phyloP scores from a whole-genome alignment of 495 filamentous ascomycete genomes.

The Sabuloglossum arenarium region DNA sequence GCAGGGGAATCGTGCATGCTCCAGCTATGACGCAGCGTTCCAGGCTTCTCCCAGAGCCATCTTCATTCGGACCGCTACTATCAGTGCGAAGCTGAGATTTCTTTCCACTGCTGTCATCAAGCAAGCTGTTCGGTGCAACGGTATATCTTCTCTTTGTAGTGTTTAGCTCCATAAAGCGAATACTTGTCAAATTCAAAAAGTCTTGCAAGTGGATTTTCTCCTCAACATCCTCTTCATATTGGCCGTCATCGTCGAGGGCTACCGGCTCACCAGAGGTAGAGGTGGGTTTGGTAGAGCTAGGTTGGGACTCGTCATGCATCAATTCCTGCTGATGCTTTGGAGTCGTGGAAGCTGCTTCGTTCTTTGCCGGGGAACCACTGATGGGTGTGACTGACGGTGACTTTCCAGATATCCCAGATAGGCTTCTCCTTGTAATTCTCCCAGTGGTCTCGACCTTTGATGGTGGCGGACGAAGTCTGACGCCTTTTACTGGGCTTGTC shows the following conservation, averaged over 20 bases:
- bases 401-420: conserved; percentile 10
- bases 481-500: conserved; percentile 58
- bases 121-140: conserved; percentile 31
- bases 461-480: conserved; percentile 43
- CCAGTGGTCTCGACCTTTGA: conserved; percentile 40
- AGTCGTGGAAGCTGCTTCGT: conserved; percentile 24
- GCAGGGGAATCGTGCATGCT: conserved; percentile 76
- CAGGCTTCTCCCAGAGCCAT: conserved; percentile 15
- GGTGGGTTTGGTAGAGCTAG: conserved; percentile 18
- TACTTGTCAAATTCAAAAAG: conserved; percentile 85
- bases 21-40: conserved; percentile 32
- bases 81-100: background rate
- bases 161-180: conserved; percentile 89
- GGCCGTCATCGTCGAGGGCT: conserved; percentile 11
- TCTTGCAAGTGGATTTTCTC: conserved; percentile 73
- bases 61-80: conserved; percentile 21
- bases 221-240: conserved; percentile 20
- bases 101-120: conserved; percentile 19
- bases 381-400: conserved; percentile 17
- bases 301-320: conserved; percentile 22
- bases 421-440: conserved; percentile 23
- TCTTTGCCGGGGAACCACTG: conserved; percentile 27
- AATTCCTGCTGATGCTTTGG: background rate
- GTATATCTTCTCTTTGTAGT: conserved; percentile 87
- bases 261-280: conserved; percentile 25